These are phyloP conservation scores for Ceratobasidium sp. DNA, from an alignment of 1,284 basidiomycete species.

Conservation along the genomic window DNA sequence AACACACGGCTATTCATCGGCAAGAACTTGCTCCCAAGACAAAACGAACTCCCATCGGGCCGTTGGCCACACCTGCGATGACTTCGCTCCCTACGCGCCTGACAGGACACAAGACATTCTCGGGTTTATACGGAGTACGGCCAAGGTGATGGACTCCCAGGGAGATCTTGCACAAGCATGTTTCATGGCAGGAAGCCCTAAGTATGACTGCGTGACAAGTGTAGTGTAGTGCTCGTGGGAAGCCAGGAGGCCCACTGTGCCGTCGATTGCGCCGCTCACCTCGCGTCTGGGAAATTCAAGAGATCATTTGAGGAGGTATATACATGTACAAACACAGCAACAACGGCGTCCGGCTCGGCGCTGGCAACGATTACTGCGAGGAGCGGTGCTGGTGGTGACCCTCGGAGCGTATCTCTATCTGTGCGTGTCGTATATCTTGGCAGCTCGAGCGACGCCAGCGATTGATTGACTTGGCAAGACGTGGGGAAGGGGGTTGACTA, in stretches of 20 bases:
- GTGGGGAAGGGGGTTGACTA: slow-evolving; percentile 12
- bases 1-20: neutral
- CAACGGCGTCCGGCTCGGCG: neutral
- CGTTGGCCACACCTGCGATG: neutral
- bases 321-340: neutral
- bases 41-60: neutral
- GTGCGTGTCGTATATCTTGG: neutral
- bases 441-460: neutral
- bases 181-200: slow-evolving; percentile 21
- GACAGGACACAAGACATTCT: slow-evolving; percentile 23
- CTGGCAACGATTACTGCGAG: neutral
- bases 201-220: neutral
- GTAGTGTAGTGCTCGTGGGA: slow-evolving; percentile 25
- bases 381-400: neutral
- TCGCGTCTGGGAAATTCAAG: slow-evolving; percentile 26
- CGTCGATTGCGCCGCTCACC: slow-evolving; percentile 27
- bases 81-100: neutral
- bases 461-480: slow-evolving; percentile 35
- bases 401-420: neutral
- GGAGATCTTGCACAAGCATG: slow-evolving; percentile 18
- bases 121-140: slow-evolving; percentile 15
- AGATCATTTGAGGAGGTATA: neutral
- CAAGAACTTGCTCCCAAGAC: neutral
- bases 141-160: slow-evolving; percentile 33
- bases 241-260: neutral